Percentiles rank a stretch among this genome's conserved stretches.
phyloP scores from a whole-genome alignment of 306 rosid species.

The Phaseolus lunatus region DNA sequence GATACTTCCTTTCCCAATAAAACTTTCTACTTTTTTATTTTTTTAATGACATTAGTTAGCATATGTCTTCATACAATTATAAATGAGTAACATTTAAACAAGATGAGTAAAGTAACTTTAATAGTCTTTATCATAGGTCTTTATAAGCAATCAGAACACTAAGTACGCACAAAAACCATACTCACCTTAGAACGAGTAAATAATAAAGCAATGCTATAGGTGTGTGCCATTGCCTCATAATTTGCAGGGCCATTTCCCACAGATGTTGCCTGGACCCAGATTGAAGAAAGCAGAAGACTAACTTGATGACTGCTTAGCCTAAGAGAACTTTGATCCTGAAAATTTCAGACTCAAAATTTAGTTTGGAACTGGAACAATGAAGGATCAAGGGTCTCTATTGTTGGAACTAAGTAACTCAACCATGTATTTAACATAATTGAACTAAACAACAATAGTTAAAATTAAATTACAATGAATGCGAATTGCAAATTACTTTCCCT shows the following conservation, averaged over 20 bases:
- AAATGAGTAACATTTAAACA: slow-evolving; percentile 6
- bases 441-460: slow-evolving; percentile 33
- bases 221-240: slow-evolving; percentile 96
- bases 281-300: slow-evolving; percentile 90
- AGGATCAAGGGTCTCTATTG: slow-evolving; percentile 12
- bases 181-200: slow-evolving; percentile 87
- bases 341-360: slow-evolving; percentile 43
- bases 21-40: neutral
- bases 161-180: slow-evolving; percentile 27
- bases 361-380: slow-evolving; percentile 41
- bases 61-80: slow-evolving; percentile 6
- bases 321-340: slow-evolving; percentile 79
- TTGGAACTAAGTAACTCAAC: slow-evolving; percentile 30
- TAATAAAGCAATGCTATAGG: slow-evolving; percentile 76
- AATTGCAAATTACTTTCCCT: slow-evolving; percentile 2
- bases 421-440: slow-evolving; percentile 5
- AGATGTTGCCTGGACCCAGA: slow-evolving; percentile 96
- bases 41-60: neutral
- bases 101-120: slow-evolving; percentile 5
- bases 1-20: neutral
- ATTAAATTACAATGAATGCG: slow-evolving; percentile 23
- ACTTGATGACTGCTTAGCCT: slow-evolving; percentile 97
- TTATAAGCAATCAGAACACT: slow-evolving; percentile 40
- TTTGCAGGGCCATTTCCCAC: slow-evolving; percentile 80
- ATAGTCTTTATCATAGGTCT: slow-evolving; percentile 10